Conservation (phyloP, 768 basidiomycete species). For the Amanita jacksonii region DNA sequence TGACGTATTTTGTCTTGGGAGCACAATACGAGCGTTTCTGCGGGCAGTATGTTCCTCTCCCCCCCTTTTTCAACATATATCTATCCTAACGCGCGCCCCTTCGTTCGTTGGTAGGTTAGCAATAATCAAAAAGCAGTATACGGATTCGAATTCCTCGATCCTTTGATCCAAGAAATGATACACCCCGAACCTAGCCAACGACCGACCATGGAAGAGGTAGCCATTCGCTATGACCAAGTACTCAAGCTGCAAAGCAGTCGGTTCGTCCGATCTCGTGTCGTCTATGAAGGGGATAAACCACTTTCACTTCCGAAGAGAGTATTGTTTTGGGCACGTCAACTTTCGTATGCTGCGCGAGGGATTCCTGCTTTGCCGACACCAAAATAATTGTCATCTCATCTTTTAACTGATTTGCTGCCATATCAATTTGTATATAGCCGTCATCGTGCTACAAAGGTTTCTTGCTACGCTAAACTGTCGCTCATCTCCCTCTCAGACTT, state of each 20-base stretch:
- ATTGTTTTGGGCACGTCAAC: neutral
- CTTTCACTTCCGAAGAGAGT: neutral
- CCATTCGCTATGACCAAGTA: constrained; percentile 13
- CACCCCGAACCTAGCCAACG: constrained; percentile 17
- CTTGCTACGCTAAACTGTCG: too few relatives aligned
- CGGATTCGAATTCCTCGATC: constrained; percentile 12
- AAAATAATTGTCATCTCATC: too few relatives aligned
- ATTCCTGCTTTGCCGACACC: constrained; percentile 2
- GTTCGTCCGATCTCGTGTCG: constrained; percentile 17
- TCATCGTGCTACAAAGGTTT: too few relatives aligned
- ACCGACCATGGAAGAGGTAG: constrained; percentile 18
- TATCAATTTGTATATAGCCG: too few relatives aligned
- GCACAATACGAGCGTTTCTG: constrained; percentile 24
- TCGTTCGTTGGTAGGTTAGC: too few relatives aligned
- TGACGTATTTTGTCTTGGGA: constrained; percentile 36
- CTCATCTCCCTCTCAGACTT: too few relatives aligned
- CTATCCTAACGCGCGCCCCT: neutral
- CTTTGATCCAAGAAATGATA: constrained; percentile 18
- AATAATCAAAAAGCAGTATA: neutral
- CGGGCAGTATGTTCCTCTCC: constrained; percentile 16
- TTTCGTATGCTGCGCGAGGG: neutral
- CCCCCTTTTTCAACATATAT: neutral
- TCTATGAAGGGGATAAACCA: constrained; percentile 1
- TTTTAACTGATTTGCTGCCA: too few relatives aligned
- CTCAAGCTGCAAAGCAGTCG: constrained; percentile 7